These are phyloP conservation scores for Ciborinia camelliae DNA, from an alignment of 2,329 filamentous ascomycete genomes.

Conservation along the genomic window DNA sequence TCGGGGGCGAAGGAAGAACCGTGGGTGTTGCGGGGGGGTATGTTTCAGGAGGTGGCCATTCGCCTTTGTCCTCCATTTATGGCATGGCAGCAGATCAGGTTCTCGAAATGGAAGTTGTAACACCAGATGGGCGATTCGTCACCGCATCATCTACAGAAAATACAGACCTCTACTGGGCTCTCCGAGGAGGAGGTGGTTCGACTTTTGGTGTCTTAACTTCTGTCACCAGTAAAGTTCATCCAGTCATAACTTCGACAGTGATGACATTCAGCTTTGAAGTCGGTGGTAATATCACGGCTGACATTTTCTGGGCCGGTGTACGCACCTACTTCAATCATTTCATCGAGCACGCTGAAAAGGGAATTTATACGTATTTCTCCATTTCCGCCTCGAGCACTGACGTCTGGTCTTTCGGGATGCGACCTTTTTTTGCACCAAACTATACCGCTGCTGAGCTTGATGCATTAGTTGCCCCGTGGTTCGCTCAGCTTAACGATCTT, in stretches of 20 bases:
- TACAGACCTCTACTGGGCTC: constrained; percentile 30
- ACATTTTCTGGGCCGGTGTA: constrained; percentile 49
- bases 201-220: constrained; percentile 60
- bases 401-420: constrained; percentile 7
- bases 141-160: constrained; percentile 26
- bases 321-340: constrained; percentile 49
- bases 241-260: constrained; percentile 38
- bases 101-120: constrained; percentile 26
- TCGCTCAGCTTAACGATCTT: constrained; percentile 38
- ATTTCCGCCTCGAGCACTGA: constrained; percentile 34
- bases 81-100: constrained; percentile 59
- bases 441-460: constrained; percentile 32
- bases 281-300: constrained; percentile 44
- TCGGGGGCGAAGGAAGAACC: constrained; percentile 47
- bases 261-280: constrained; percentile 47
- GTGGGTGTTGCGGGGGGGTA: constrained; percentile 45
- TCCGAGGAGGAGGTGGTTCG: constrained; percentile 29
- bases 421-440: constrained; percentile 34
- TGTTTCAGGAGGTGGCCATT: constrained; percentile 59
- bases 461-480: constrained; percentile 38
- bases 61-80: constrained; percentile 48
- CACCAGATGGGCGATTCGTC: constrained; percentile 25
- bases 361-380: constrained; percentile 32
- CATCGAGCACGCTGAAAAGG: constrained; percentile 40
- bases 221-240: constrained; percentile 51